phyloP scores from a whole-genome alignment of 768 basidiomycete species.

The Gelatoporia subvermispora region DNA sequence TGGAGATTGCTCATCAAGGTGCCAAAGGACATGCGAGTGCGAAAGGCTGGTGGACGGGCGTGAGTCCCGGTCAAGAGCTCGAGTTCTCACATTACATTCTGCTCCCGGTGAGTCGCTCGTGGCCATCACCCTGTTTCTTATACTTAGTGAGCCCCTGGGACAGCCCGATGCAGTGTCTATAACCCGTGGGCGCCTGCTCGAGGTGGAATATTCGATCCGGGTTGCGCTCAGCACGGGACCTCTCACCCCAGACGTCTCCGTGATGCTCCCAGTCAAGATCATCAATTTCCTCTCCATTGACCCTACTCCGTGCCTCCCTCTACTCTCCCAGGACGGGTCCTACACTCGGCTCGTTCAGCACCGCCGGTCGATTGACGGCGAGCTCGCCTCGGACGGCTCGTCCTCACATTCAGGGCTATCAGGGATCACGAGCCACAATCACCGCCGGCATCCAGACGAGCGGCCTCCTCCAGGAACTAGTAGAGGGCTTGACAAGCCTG shows the following conservation, averaged over 20 bases:
- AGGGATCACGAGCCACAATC: neutral
- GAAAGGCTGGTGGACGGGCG: conserved; percentile 88
- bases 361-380: conserved; percentile 5
- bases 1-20: conserved; percentile 63
- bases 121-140: neutral
- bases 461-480: neutral
- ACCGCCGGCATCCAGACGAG: neutral
- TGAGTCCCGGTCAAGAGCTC: conserved; percentile 52
- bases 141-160: neutral
- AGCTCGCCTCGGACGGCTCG: neutral
- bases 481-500: neutral
- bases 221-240: conserved; percentile 58
- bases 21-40: conserved; percentile 70
- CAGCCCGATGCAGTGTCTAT: conserved; percentile 66
- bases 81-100: conserved; percentile 67
- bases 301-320: conserved; percentile 48
- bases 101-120: conserved; percentile 60
- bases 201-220: conserved; percentile 70
- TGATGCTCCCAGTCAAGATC: conserved; percentile 69
- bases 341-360: conserved; percentile 10
- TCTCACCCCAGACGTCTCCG: conserved; percentile 58
- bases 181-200: conserved; percentile 61
- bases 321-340: conserved; percentile 9
- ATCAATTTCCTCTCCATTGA: conserved; percentile 86
- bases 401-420: neutral